Evolutionary conservation across 2,329 filamentous ascomycete genomes (phyloP).

Genomic region (Cercospora beticola): DNA sequence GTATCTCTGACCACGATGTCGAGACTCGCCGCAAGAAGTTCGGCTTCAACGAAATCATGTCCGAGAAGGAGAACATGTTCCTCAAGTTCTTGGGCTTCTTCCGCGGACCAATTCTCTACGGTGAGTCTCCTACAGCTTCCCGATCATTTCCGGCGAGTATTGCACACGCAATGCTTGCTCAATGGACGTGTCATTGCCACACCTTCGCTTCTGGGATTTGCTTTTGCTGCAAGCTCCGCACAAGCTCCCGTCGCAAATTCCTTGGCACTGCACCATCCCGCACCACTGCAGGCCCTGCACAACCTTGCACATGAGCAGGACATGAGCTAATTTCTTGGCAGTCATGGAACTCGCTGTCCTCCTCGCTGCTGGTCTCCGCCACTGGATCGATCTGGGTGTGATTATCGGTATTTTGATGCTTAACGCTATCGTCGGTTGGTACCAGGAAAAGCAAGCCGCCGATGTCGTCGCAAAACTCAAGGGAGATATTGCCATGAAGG

Average conservation of each 20-base stretch:
- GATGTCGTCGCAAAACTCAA: slow-evolving; percentile 73
- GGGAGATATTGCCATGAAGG: slow-evolving; percentile 76
- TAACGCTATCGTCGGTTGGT: slow-evolving; percentile 76
- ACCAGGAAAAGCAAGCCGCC: slow-evolving; percentile 77
- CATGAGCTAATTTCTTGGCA: slow-evolving; percentile 38
- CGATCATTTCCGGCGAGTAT: slow-evolving; percentile 8
- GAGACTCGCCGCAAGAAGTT: slow-evolving; percentile 64
- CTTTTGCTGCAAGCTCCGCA: slow-evolving; percentile 24
- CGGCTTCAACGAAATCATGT: slow-evolving; percentile 70
- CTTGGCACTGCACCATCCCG: slow-evolving; percentile 24
- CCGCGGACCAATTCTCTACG: slow-evolving; percentile 73
- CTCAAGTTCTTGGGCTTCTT: slow-evolving; percentile 75
- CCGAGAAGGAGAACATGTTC: slow-evolving; percentile 74
- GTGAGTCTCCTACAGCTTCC: slow-evolving; percentile 49
- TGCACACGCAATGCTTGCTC: slow-evolving; percentile 20
- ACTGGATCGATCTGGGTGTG: slow-evolving; percentile 77
- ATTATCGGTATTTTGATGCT: slow-evolving; percentile 73
- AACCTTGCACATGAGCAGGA: neutral
- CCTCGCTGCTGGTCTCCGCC: slow-evolving; percentile 69
- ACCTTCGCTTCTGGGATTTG: slow-evolving; percentile 15
- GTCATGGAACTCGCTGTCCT: slow-evolving; percentile 77
- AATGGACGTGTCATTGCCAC: slow-evolving; percentile 25
- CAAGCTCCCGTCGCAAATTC: slow-evolving; percentile 32
- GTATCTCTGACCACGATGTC: slow-evolving; percentile 60
- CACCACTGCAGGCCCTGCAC: slow-evolving; percentile 14